Base-by-base conservation (phyloP, 2,329 filamentous ascomycete species). In the Didymella lethalis region DNA sequence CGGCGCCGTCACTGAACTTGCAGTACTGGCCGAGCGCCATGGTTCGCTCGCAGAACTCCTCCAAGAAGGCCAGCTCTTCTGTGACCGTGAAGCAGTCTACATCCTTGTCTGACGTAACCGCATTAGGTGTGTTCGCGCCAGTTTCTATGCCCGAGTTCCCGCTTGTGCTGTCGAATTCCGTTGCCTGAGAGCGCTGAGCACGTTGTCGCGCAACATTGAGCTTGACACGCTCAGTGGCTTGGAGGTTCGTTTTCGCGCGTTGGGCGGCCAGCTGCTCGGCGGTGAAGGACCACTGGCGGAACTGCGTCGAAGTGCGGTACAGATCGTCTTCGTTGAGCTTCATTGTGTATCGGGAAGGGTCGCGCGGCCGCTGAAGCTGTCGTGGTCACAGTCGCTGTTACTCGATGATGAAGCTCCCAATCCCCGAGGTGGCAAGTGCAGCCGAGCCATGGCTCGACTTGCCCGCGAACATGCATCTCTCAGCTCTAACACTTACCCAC, bases 221-320 rank as follows among this genome's bases (percentile, higher is more conserved):
- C 70, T 83, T 78, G 71, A 88, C 83, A 63, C 88, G 86, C 61
- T 94, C 83, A 79, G 89, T 78, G 73, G 95, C 95, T 48, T 91
- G 84, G 10, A 84, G 80, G 79, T 97, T 97, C 31, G 93, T 97
- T 65, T 89, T 89, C 41, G 84, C 80, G 57, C 95, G 91, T 25
- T 94, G 84, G 2, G 88, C 84, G 48, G 85, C 83, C 4, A 99
- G 86, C 38, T 89, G 86, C 3, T 87, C 79, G 2, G 88, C 86
- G 0, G 92, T 92, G 79, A 94, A 98, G 11, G 93, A 97, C 95
- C 95, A 99, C 58, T 96, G 84, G 43, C 91, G 87, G 75, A 88
- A 98, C 78, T 99, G 95, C 46, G 92, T 94, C 0, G 94, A 96
- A 50, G 90, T 86, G 31, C 92, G 88, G 79, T 98, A 99, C 54